Evolutionary conservation across 371 early-diverging fungal species (phyloP), one percentile per base, ranked within the genome.

Genomic region (Phascolomyces articulosus): DNA sequence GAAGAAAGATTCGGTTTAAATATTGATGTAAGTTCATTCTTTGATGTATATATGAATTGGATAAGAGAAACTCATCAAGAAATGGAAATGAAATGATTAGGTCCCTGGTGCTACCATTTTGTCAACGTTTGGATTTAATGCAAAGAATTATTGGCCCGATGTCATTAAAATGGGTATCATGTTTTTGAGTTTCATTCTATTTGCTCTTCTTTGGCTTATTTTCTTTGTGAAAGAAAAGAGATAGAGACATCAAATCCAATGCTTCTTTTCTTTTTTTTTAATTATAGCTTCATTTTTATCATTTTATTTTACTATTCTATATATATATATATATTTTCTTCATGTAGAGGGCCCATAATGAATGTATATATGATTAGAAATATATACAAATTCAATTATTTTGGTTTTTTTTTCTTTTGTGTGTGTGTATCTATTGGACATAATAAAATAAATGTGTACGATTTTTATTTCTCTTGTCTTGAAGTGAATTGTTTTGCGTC

Each of bases 91-190:
- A 44, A 18, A 31, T 9, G 11, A 18, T 13, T 40, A 89, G 75
- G 86, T 97, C 8, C 96, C 96, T 34, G 93, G 92, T 23, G 91
- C 93, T 0, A 86, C 88, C 3, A 91, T 97, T 24, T 66, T 97
- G 59, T 89, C 93, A 6, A 94, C 93, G 1, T 96, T 97, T 78
- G 96, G 96, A 0, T 92, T 97, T 71, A 87, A 94, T 67, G 87
- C 93, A 9, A 85, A 87, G 24, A 91, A 87, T 3, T 96, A 88
- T 74, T 95, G 95, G 95, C 79, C 80, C 1, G 95, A 96, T 76
- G 89, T 95, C 2, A 75, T 86, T 38, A 80, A 84, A 24, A 63
- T 95, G 54, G 64, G 75, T n/a, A 77, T 74, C 16, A 88, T 90
- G 80, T 85, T 91, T 24, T 61, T 78, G 1, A 62, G 65, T 3